Percentiles rank a stretch among this genome's conserved stretches.
phyloP scores from a whole-genome alignment of 2,329 filamentous ascomycete genomes.

The Hymenoscyphus fructigenus region DNA sequence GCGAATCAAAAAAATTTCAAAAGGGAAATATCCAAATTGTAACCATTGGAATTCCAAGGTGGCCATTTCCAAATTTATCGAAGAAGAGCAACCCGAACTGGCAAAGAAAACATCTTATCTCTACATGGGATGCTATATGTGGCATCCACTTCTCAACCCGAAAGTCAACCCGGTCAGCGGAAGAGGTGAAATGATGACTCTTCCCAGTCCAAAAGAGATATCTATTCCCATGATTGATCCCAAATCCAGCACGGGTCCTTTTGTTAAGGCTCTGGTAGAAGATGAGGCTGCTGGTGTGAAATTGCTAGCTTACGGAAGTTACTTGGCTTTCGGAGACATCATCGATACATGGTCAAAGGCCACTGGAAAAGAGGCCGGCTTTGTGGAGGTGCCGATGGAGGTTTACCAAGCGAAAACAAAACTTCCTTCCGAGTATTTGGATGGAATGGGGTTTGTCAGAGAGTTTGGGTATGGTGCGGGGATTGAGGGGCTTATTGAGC shows the following conservation, averaged over 20 bases:
- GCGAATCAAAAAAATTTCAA: conserved; percentile 33
- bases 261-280: conserved; percentile 45
- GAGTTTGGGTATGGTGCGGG: conserved; percentile 46
- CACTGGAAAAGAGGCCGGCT: conserved; percentile 39
- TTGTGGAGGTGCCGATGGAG: conserved; percentile 35
- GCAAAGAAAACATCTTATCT: conserved; percentile 38
- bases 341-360: conserved; percentile 39
- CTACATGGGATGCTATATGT: conserved; percentile 26
- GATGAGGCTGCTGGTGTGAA: conserved; percentile 42
- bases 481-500: conserved; percentile 38
- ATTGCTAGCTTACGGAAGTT: conserved; percentile 46
- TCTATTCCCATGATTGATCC: conserved; percentile 44
- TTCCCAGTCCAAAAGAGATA: conserved; percentile 31
- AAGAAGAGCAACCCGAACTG: conserved; percentile 29
- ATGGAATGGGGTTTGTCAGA: conserved; percentile 37
- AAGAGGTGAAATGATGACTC: conserved; percentile 11
- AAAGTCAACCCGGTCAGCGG: not conserved
- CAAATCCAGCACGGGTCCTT: conserved; percentile 42
- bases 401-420: conserved; percentile 39
- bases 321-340: conserved; percentile 38
- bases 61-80: conserved; percentile 34
- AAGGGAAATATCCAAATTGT: conserved; percentile 43
- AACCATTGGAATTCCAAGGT: conserved; percentile 40
- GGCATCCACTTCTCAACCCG: conserved; percentile 13
- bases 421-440: conserved; percentile 41